phyloP scores from a whole-genome alignment of 2,329 filamentous ascomycete genomes.

The Botrytis sinoallii region DNA sequence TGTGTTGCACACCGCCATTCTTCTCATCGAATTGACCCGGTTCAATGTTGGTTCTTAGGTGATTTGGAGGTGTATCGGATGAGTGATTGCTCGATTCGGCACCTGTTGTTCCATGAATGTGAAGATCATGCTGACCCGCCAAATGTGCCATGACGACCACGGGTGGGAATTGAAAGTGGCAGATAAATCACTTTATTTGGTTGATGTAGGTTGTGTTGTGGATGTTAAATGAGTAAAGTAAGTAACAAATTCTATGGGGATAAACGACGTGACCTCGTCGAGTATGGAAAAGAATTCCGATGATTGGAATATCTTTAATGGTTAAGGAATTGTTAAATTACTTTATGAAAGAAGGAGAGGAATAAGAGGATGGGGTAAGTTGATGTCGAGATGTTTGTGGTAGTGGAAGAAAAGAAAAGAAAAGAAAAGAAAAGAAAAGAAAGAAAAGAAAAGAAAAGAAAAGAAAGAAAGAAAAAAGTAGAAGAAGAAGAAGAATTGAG shows the following conservation, averaged over 20 bases:
- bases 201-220: background rate
- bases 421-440: background rate
- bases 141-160: background rate
- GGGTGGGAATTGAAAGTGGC: background rate
- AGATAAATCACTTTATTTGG: background rate
- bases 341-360: conserved; percentile 1
- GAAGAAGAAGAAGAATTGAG: background rate
- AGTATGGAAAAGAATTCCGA: conserved; percentile 16
- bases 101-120: background rate
- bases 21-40: conserved; percentile 65
- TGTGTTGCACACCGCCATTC: conserved; percentile 25
- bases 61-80: conserved; percentile 30
- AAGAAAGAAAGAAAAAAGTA: background rate
- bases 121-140: background rate
- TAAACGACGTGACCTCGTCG: conserved; percentile 13
- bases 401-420: background rate
- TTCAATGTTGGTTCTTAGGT: conserved; percentile 61
- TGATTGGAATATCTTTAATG: background rate
- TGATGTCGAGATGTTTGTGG: conserved; percentile 16
- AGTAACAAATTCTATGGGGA: conserved; percentile 10
- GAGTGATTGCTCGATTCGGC: conserved; percentile 23
- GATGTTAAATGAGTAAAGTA: conserved; percentile 3
- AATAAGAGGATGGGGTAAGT: conserved; percentile 11
- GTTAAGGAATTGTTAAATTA: background rate
- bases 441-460: background rate